Evolutionary conservation across 768 basidiomycete species (phyloP).

Genomic region (Hortiboletus campestris): DNA sequence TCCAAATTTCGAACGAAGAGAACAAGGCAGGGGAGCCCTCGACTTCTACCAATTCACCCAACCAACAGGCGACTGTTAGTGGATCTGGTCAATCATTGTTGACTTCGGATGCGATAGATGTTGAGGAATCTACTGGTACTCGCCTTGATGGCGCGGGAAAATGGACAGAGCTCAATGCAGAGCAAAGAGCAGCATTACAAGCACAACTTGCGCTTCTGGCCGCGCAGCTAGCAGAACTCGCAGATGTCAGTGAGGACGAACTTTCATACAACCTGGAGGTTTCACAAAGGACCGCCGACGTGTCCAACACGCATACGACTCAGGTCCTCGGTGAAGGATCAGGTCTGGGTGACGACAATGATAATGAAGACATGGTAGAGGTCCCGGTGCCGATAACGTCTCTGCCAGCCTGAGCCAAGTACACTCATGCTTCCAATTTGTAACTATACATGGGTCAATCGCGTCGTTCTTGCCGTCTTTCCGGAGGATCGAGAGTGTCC

Average conservation of each 20-base stretch:
- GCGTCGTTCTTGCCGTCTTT: neutral
- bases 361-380: conserved; percentile 30
- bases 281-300: neutral
- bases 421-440: neutral
- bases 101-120: neutral
- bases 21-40: conserved; percentile 15
- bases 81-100: conserved; percentile 5
- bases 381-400: conserved; percentile 22
- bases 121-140: conserved; percentile 5
- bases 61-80: neutral
- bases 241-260: conserved; percentile 39
- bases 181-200: conserved; percentile 65
- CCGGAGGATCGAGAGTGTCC: neutral
- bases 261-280: conserved; percentile 28
- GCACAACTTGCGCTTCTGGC: conserved; percentile 72
- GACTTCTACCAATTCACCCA: neutral
- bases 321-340: conserved; percentile 3
- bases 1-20: conserved; percentile 37
- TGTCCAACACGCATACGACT: neutral
- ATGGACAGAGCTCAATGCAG: conserved; percentile 33
- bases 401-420: conserved; percentile 10
- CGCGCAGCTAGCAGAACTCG: conserved; percentile 68
- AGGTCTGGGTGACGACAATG: conserved; percentile 10
- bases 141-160: conserved; percentile 5
- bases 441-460: neutral